These are phyloP conservation scores for Handroanthus guayacan DNA, from an alignment of 257 asterid species.

Conservation along the genomic window DNA sequence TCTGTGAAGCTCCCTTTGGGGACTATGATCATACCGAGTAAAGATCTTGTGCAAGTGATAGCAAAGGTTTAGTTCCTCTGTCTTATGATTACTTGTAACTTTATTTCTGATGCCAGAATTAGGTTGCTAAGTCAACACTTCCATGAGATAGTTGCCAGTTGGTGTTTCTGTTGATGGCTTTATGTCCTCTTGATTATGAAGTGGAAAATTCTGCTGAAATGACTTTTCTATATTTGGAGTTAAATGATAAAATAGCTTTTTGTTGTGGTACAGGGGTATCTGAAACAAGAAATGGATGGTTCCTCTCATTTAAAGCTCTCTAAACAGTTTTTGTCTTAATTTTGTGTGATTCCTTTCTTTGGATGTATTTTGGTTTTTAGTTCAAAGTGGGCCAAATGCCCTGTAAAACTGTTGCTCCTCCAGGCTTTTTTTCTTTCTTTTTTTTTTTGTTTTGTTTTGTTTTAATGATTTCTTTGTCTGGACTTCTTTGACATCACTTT, in stretches of 20 bases:
- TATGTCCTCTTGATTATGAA: not conserved
- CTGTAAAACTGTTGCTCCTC: too few species aligned
- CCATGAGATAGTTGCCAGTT: not conserved
- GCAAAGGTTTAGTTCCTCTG: conserved; percentile 54
- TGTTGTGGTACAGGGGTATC: too few species aligned
- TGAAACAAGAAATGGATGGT: too few species aligned
- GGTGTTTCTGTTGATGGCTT: not conserved
- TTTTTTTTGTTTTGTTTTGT: too few species aligned
- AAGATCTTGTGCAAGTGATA: conserved; percentile 70
- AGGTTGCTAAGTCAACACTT: not conserved
- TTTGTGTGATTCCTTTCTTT: too few species aligned
- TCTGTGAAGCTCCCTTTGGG: conserved; percentile 46
- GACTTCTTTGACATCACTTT: too few species aligned
- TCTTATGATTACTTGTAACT: not conserved
- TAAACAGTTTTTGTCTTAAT: too few species aligned
- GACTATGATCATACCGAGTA: conserved; percentile 61
- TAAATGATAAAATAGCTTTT: conserved; percentile 12
- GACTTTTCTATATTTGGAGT: not conserved
- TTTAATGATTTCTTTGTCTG: too few species aligned
- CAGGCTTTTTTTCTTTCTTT: too few species aligned
- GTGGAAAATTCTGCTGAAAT: not conserved
- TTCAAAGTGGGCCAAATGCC: too few species aligned
- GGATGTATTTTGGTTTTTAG: too few species aligned
- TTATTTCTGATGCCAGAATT: not conserved
- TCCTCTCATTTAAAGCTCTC: too few species aligned